These are phyloP conservation scores for Hura crepitans DNA, from an alignment of 441 rosid genomes.

Conservation along the genomic window DNA sequence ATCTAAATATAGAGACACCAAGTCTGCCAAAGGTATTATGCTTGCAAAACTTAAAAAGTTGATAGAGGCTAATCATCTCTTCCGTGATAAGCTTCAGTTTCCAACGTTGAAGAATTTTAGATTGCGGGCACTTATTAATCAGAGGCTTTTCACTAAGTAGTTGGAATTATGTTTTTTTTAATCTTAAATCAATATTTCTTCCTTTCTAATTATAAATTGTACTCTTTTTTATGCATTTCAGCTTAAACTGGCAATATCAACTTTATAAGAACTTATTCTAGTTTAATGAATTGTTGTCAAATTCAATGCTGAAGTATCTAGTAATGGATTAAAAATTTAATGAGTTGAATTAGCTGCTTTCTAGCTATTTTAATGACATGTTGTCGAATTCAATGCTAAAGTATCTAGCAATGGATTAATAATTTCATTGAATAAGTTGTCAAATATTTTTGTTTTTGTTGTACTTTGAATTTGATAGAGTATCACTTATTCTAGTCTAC, in stretches of 20 bases:
- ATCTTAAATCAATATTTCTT: constrained; percentile 5
- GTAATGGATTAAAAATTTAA: too few species aligned
- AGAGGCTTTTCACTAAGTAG: constrained; percentile 40
- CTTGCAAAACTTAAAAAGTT: constrained; percentile 67
- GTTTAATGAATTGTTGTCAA: constrained; percentile 5
- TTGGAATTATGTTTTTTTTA: not conserved
- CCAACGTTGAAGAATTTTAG: constrained; percentile 73
- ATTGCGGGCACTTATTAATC: constrained; percentile 71
- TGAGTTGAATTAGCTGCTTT: constrained; percentile 13
- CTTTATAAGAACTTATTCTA: constrained; percentile 49
- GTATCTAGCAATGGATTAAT: too few species aligned
- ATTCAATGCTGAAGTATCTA: too few species aligned
- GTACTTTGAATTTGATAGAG: too few species aligned
- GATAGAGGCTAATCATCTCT: constrained; percentile 81
- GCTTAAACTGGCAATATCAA: constrained; percentile 89
- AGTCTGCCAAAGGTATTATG: constrained; percentile 79
- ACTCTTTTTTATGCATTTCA: constrained; percentile 27
- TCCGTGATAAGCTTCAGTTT: constrained; percentile 82
- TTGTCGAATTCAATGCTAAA: not conserved
- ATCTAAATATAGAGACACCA: constrained; percentile 71
- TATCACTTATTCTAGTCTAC: too few species aligned
- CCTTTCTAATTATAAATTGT: not conserved
- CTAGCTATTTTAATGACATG: constrained; percentile 1
- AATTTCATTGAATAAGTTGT: too few species aligned
- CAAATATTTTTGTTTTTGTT: too few species aligned